A percentile compares a stretch with the other conserved stretches of the same genome.
Conservation (phyloP, 2,329 filamentous ascomycete species). For the Aspergillus sp. region DNA sequence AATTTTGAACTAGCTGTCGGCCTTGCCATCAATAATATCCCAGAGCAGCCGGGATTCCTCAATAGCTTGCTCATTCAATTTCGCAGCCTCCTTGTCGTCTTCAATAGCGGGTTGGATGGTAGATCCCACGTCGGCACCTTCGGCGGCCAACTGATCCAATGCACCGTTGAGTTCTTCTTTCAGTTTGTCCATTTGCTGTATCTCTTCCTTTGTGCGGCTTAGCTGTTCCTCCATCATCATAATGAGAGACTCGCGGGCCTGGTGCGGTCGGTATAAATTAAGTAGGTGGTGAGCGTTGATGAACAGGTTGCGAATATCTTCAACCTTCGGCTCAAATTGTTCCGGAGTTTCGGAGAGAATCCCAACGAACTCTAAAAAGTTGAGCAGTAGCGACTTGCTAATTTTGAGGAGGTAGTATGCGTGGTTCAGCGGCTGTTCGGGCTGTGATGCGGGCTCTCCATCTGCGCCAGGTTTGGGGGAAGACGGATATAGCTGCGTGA, state of each 20-base stretch:
- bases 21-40: slow-evolving; percentile 39
- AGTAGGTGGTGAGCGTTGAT: slow-evolving; percentile 91
- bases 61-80: slow-evolving; percentile 18
- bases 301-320: slow-evolving; percentile 76
- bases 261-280: slow-evolving; percentile 92
- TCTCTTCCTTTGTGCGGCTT: slow-evolving; percentile 70
- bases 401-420: slow-evolving; percentile 69
- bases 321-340: slow-evolving; percentile 68
- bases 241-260: slow-evolving; percentile 85
- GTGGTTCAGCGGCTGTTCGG: slow-evolving; percentile 48
- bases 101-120: slow-evolving; percentile 2
- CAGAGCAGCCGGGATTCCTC: slow-evolving; percentile 38
- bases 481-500: slow-evolving; percentile 67
- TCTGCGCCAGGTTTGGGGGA: slow-evolving; percentile 56
- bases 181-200: slow-evolving; percentile 71
- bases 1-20: neutral
- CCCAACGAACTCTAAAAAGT: slow-evolving; percentile 82
- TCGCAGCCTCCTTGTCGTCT: slow-evolving; percentile 7
- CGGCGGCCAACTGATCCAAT: slow-evolving; percentile 34
- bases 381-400: slow-evolving; percentile 80
- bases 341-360: slow-evolving; percentile 67
- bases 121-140: slow-evolving; percentile 26
- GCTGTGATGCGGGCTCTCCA: slow-evolving; percentile 41
- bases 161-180: slow-evolving; percentile 63
- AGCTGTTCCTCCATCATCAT: slow-evolving; percentile 84